phyloP scores from a whole-genome alignment of 306 rosid genomes.

The Prinsepia uniflora region DNA sequence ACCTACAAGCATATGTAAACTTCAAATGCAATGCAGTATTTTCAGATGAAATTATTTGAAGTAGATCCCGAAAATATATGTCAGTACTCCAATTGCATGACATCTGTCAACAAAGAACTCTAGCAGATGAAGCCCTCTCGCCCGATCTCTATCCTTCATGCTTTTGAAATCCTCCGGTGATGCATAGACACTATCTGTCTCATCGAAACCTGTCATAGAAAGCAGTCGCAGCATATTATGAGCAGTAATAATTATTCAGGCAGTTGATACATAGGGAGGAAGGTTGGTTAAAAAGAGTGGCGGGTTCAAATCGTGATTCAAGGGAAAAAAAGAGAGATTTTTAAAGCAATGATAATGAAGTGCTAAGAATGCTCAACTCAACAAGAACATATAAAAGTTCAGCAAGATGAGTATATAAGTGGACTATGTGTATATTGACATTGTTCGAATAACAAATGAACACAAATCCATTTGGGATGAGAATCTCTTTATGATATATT shows the following conservation, averaged over 20 bases:
- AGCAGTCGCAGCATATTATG: slow-evolving; percentile 2
- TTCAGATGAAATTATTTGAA: neutral
- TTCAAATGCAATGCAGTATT: neutral
- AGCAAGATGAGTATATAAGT: neutral
- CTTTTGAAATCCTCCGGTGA: slow-evolving; percentile 74
- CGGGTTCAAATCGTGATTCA: neutral
- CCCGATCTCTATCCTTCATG: slow-evolving; percentile 47
- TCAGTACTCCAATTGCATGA: slow-evolving; percentile 78
- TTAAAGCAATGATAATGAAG: neutral
- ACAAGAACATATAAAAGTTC: neutral
- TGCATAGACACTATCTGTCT: slow-evolving; percentile 74
- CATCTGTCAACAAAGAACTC: slow-evolving; percentile 77
- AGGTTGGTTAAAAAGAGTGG: neutral
- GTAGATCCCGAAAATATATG: neutral
- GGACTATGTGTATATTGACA: neutral
- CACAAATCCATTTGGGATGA: neutral
- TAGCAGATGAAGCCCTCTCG: slow-evolving; percentile 67
- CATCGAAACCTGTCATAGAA: slow-evolving; percentile 65
- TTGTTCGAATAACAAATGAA: neutral
- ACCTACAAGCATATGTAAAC: slow-evolving; percentile 40
- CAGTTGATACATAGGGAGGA: slow-evolving; percentile 1
- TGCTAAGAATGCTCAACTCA: neutral
- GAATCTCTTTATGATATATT: neutral
- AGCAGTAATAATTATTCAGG: slow-evolving; percentile 1
- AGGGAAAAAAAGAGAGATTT: neutral